Base-by-base conservation (phyloP, 495 filamentous ascomycete species). In the Podospora tetraspora region DNA sequence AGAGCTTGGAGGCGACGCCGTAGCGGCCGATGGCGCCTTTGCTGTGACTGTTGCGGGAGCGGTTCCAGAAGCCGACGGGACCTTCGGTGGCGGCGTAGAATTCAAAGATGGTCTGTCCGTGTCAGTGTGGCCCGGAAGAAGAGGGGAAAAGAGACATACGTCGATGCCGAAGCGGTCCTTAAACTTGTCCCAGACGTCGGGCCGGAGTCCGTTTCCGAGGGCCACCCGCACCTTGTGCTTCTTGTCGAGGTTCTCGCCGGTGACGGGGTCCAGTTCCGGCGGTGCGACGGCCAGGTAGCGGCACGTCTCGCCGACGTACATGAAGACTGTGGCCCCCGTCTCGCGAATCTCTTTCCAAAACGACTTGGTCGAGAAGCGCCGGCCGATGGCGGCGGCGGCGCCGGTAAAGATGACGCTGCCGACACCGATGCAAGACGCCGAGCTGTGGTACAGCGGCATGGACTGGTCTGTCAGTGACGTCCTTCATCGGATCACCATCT, bases 271-370 rank as follows among this genome's bases (percentile, higher is more conserved):
- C 23, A 86, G 77, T 64, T 89, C 81, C 3, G 91, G 87, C 1
- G 92, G 87, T 0, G 89, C 86, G 3, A 91, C 82, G 57, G 97
- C 84, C 27, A 99, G 85, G 75, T 99, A 99, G 1, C 95, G 90
- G 66, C 93, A 91, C 0, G 92, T 97, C 76, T 99, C 95, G 30
- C 95, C 95, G 12, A 99, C 94, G 72, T 99, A 99, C 75, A 97
- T 94, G 68, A 99, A 89, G 23, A 91, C 80, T 0, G 93, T 97
- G 13, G 93, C 88, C 11, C 91, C 78, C 19, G 84, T 86, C 29
- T 83, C 83, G 5, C 91, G 86, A 22, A 90, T 88, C 62, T 96
- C 92, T 34, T 85, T 82, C 89, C 92, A 96, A 77, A 96, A 98
- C 0, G 84, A 92, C 61, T 86, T 86, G 1, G 88, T 92, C 10